Conservation (phyloP, 306 rosid genomes). For the Comarum palustre region DNA sequence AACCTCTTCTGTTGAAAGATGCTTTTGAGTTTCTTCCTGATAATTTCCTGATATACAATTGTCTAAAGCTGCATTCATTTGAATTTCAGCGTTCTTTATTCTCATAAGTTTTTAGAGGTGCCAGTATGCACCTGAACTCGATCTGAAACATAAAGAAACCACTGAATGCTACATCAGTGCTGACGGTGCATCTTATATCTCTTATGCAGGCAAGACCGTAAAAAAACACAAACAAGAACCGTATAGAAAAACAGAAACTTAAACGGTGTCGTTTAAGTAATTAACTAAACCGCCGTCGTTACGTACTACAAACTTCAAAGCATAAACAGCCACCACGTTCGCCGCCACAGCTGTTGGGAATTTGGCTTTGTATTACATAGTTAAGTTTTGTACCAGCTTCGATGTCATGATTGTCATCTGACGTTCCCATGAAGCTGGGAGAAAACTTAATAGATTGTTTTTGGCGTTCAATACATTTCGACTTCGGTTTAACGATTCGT, state of each 20-base stretch:
- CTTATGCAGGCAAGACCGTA: background rate
- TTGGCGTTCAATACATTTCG: too few species aligned
- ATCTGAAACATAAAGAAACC: conserved; percentile 38
- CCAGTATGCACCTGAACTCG: conserved; percentile 68
- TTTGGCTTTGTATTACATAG: conserved; percentile 63
- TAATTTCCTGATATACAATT: too few species aligned
- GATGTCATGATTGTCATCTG: too few species aligned
- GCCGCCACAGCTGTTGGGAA: conserved; percentile 82
- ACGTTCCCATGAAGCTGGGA: too few species aligned
- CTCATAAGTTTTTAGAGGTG: conserved; percentile 51
- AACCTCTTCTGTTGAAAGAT: too few species aligned
- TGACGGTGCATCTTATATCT: background rate
- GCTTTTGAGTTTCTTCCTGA: too few species aligned
- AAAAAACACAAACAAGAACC: too few species aligned
- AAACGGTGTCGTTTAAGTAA: too few species aligned
- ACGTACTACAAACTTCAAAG: too few species aligned
- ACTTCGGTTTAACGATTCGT: background rate
- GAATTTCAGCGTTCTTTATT: conserved; percentile 34
- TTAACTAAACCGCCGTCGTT: too few species aligned
- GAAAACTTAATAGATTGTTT: too few species aligned
- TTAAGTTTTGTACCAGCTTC: too few species aligned
- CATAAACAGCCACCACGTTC: conserved; percentile 64
- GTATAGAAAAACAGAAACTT: background rate
- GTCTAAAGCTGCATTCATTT: conserved; percentile 20
- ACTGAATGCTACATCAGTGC: background rate